Percentiles rank a stretch among this genome's conserved stretches.
Conservation (phyloP, 2,329 filamentous ascomycete genomes). For the Dichotomopilus funicola region DNA sequence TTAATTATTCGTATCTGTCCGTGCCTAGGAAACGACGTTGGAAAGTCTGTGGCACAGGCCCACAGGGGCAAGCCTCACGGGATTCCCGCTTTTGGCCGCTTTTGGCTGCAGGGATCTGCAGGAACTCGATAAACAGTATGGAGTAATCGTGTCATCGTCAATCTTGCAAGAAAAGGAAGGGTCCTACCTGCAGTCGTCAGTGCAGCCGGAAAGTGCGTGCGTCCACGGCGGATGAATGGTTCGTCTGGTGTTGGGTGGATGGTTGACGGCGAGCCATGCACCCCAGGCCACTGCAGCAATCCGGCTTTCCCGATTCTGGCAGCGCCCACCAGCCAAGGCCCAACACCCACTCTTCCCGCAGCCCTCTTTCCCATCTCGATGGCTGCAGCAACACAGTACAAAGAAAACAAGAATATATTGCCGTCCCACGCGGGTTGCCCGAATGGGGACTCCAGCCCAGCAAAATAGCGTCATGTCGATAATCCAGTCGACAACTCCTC, state of each 20-base stretch:
- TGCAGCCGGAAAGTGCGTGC: neutral
- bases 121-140: neutral
- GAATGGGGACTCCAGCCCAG: constrained; percentile 4
- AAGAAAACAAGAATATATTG: neutral
- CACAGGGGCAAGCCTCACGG: neutral
- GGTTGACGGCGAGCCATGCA: neutral
- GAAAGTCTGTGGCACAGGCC: too few species aligned
- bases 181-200: constrained; percentile 1
- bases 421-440: constrained; percentile 6
- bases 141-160: neutral
- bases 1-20: too few species aligned
- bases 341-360: neutral
- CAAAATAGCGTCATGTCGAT: constrained; percentile 2
- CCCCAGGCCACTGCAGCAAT: neutral
- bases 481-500: neutral
- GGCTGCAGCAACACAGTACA: neutral
- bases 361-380: neutral
- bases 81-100: neutral
- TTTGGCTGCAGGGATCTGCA: constrained; percentile 4
- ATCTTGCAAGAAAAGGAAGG: neutral
- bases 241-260: neutral
- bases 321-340: too few species aligned
- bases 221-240: neutral
- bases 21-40: too few species aligned
- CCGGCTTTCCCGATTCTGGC: constrained; percentile 3